Evolutionary conservation across 2,329 filamentous ascomycete species (phyloP).

Genomic region (Nemania serpens): DNA sequence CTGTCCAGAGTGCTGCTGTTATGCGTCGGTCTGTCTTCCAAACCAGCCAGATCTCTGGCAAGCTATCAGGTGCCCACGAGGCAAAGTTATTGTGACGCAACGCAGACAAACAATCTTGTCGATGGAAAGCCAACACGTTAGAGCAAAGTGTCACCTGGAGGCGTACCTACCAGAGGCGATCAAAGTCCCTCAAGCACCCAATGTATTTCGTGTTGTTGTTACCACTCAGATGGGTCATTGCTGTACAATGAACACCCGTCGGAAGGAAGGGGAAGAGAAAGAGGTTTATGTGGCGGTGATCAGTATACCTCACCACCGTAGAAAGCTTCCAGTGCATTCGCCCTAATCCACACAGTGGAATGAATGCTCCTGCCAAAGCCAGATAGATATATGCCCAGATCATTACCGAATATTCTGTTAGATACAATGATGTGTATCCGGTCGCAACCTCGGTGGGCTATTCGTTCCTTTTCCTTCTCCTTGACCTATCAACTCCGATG

Average conservation of each 20-base stretch:
- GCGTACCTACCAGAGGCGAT: constrained; percentile 10
- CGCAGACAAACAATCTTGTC: constrained; percentile 3
- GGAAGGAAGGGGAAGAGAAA: constrained; percentile 4
- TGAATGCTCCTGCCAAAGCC: constrained; percentile 6
- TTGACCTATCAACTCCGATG: constrained; percentile 21
- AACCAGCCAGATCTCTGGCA: constrained; percentile 5
- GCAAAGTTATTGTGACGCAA: constrained; percentile 4
- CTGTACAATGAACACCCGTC: constrained; percentile 7
- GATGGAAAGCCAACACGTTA: constrained; percentile 18
- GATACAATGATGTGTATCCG: constrained; percentile 17
- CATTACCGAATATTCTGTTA: constrained; percentile 13
- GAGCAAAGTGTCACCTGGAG: constrained; percentile 1
- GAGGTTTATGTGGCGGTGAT: not conserved
- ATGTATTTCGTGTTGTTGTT: constrained; percentile 12
- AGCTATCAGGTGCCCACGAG: constrained; percentile 4
- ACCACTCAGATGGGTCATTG: constrained; percentile 1
- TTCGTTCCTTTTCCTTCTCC: constrained; percentile 14
- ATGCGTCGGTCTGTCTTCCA: constrained; percentile 10
- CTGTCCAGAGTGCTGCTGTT: constrained; percentile 16
- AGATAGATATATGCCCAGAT: constrained; percentile 10
- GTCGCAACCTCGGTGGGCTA: constrained; percentile 6
- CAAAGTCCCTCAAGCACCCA: not conserved
- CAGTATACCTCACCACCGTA: constrained; percentile 1
- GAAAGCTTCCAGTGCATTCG: constrained; percentile 1
- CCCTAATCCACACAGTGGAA: not conserved